Percentiles rank a stretch among this genome's conserved stretches.
phyloP scores from a whole-genome alignment of 805 yeast genomes.

The Saturnispora quitensis region DNA sequence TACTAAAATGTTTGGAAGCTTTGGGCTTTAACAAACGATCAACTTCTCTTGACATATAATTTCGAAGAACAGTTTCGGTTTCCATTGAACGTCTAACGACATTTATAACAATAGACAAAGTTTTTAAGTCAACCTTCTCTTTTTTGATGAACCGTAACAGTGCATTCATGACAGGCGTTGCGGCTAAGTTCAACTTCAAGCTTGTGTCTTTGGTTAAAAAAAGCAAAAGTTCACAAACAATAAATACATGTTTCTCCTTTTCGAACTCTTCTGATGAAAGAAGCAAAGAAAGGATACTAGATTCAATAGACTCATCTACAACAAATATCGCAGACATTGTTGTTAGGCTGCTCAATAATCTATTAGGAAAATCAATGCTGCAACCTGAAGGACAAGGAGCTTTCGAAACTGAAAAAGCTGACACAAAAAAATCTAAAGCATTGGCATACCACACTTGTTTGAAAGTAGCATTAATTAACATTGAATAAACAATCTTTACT shows the following conservation, averaged over 20 bases:
- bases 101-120: slow-evolving; percentile 42
- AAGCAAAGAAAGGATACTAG: slow-evolving; percentile 36
- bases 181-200: background rate
- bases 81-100: slow-evolving; percentile 68
- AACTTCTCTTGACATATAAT: slow-evolving; percentile 44
- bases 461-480: slow-evolving; percentile 24
- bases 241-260: slow-evolving; percentile 39
- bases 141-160: slow-evolving; percentile 36
- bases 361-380: slow-evolving; percentile 14
- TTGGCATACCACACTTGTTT: slow-evolving; percentile 51
- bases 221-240: slow-evolving; percentile 46
- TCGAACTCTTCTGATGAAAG: slow-evolving; percentile 32
- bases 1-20: slow-evolving; percentile 8
- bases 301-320: slow-evolving; percentile 18
- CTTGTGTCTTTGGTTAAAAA: slow-evolving; percentile 31
- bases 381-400: slow-evolving; percentile 44
- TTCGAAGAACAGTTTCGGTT: slow-evolving; percentile 38
- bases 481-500: background rate
- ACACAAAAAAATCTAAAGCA: slow-evolving; percentile 47
- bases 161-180: slow-evolving; percentile 30
- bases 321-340: slow-evolving; percentile 16
- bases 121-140: slow-evolving; percentile 27
- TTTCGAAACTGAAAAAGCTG: slow-evolving; percentile 40
- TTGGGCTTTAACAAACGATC: slow-evolving; percentile 29
- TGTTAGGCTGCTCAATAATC: slow-evolving; percentile 5